Conservation (phyloP, 169 alveolate species). For the Eimeria nieschulzi region DNA sequence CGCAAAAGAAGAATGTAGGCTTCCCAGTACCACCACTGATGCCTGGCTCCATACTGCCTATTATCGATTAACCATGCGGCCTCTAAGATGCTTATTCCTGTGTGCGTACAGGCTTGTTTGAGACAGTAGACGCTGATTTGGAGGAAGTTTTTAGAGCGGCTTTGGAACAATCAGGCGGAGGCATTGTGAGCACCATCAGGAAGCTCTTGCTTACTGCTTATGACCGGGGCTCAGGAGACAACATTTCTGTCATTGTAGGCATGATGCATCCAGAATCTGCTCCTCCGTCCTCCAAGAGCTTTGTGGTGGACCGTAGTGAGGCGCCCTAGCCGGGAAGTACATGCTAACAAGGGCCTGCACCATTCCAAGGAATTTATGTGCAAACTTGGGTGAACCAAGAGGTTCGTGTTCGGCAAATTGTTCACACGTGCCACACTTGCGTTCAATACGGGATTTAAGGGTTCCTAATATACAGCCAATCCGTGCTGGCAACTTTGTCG, state of each 20-base stretch:
- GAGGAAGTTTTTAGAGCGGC: neutral
- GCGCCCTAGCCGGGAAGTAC: neutral
- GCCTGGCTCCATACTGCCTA: too few relatives aligned
- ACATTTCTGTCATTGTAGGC: constrained; percentile 5
- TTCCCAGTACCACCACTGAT: too few relatives aligned
- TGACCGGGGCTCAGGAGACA: constrained; percentile 6
- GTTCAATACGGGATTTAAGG: too few relatives aligned
- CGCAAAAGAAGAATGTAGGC: too few relatives aligned
- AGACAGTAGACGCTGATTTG: constrained; percentile 1
- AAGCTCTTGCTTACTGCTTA: neutral
- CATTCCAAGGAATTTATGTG: too few relatives aligned
- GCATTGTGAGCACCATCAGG: neutral
- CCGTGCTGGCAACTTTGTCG: too few relatives aligned
- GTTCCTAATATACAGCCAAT: too few relatives aligned
- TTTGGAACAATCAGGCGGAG: neutral
- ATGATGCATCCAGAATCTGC: neutral
- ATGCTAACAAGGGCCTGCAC: neutral
- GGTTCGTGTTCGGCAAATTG: too few relatives aligned
- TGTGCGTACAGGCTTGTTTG: neutral
- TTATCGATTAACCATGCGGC: too few relatives aligned
- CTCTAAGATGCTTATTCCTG: neutral
- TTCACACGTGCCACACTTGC: too few relatives aligned
- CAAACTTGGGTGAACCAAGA: too few relatives aligned
- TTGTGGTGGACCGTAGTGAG: neutral
- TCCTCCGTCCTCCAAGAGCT: neutral